Percentiles rank a stretch among this genome's conserved stretches.
These are phyloP conservation scores for Pseudogymnoascus sp. DNA, from an alignment of 2,329 filamentous ascomycete genomes.

Conservation along the genomic window DNA sequence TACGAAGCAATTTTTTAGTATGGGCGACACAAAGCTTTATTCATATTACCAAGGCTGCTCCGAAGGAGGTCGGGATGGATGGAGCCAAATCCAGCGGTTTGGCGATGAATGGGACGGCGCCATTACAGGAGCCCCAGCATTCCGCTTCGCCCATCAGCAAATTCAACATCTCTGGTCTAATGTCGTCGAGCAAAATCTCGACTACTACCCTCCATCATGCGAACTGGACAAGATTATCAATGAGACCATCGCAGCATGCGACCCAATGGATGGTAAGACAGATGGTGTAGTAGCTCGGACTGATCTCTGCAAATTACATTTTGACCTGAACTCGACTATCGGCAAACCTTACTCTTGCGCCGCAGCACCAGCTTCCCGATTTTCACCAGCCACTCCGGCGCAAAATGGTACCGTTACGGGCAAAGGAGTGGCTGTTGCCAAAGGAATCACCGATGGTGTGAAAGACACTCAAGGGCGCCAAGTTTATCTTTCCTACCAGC, in stretches of 20 bases:
- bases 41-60: conserved; percentile 49
- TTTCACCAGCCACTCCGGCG: conserved; percentile 2
- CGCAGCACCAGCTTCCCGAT: conserved; percentile 20
- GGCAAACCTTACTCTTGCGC: conserved; percentile 42
- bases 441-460: conserved; percentile 34
- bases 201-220: conserved; percentile 39
- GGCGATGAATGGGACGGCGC: conserved; percentile 40
- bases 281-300: conserved; percentile 49
- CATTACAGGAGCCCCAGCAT: conserved; percentile 41
- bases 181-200: conserved; percentile 35
- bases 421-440: conserved; percentile 17
- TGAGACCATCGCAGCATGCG: conserved; percentile 48
- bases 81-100: conserved; percentile 39
- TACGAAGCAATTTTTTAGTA: conserved; percentile 38
- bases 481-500: conserved; percentile 38
- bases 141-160: conserved; percentile 42
- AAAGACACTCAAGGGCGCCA: conserved; percentile 35
- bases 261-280: conserved; percentile 47
- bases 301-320: conserved; percentile 42
- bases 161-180: conserved; percentile 36
- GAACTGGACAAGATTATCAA: conserved; percentile 48
- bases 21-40: conserved; percentile 29
- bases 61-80: conserved; percentile 45
- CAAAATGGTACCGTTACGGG: conserved; percentile 25
- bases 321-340: conserved; percentile 41